Conservation (phyloP, 768 basidiomycete species). For the Hericium alpestre region DNA sequence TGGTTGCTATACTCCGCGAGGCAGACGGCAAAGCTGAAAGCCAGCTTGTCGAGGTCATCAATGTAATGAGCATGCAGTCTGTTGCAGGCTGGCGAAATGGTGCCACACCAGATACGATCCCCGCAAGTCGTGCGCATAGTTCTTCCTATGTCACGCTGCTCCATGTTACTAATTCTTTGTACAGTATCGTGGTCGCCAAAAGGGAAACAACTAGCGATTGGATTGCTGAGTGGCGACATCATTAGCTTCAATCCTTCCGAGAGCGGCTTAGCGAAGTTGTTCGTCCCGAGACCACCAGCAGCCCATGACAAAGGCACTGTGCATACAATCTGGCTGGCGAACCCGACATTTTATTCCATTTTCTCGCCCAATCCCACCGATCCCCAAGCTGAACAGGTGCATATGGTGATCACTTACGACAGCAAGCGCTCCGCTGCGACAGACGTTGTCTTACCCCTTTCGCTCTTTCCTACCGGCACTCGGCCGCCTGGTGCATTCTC, state of each 20-base stretch:
- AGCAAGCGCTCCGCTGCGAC: conserved; percentile 25
- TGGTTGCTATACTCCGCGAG: conserved; percentile 50
- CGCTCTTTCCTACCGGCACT: conserved; percentile 34
- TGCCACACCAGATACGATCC: conserved; percentile 36
- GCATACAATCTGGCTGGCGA: conserved; percentile 58
- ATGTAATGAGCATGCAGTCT: conserved; percentile 38
- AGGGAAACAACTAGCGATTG: conserved; percentile 76
- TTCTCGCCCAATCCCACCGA: conserved; percentile 35
- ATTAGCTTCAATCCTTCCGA: conserved; percentile 53
- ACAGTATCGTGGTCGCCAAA: conserved; percentile 80
- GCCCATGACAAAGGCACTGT: conserved; percentile 34
- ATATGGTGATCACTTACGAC: conserved; percentile 32
- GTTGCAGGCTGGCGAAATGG: conserved; percentile 46
- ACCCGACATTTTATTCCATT: conserved; percentile 55
- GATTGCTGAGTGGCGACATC: conserved; percentile 59
- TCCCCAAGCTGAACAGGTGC: conserved; percentile 31
- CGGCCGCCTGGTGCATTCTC: conserved; percentile 35
- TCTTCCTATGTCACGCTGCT: neutral
- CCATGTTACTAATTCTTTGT: conserved; percentile 5
- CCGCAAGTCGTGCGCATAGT: conserved; percentile 45
- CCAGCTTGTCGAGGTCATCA: conserved; percentile 47
- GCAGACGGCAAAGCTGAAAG: conserved; percentile 19
- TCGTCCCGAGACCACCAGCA: conserved; percentile 46
- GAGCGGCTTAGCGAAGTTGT: conserved; percentile 42
- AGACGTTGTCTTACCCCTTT: conserved; percentile 28